These are phyloP conservation scores for Pseudogymnoascus sp. DNA, from an alignment of 2,329 filamentous ascomycete species.

Conservation along the genomic window DNA sequence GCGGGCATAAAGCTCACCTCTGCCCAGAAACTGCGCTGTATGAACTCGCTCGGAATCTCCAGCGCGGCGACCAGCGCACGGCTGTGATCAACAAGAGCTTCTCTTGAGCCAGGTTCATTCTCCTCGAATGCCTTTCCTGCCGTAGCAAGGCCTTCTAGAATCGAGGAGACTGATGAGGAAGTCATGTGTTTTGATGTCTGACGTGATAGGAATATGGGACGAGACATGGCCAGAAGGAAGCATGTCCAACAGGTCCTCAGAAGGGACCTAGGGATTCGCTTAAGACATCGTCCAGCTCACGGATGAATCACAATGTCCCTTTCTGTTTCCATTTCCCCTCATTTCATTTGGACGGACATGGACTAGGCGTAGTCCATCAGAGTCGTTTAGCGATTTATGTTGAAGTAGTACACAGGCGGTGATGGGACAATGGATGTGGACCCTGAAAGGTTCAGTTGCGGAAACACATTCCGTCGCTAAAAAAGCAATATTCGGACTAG, in stretches of 20 bases:
- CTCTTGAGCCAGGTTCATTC: conserved; percentile 28
- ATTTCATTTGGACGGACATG: not conserved
- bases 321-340: not conserved
- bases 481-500: too few species aligned
- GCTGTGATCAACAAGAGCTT: conserved; percentile 30
- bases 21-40: conserved; percentile 32
- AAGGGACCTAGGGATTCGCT: not conserved
- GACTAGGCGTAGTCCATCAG: not conserved
- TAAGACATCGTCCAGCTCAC: not conserved
- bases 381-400: too few species aligned
- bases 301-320: too few species aligned
- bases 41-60: conserved; percentile 29
- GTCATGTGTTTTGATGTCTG: too few species aligned
- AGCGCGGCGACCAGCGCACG: conserved; percentile 27
- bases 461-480: too few species aligned
- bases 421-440: too few species aligned
- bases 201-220: not conserved
- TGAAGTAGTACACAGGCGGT: too few species aligned
- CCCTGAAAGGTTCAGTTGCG: too few species aligned
- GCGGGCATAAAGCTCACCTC: conserved; percentile 25
- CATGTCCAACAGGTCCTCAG: not conserved
- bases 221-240: not conserved
- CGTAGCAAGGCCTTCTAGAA: conserved; percentile 7
- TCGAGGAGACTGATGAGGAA: not conserved
- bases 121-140: conserved; percentile 27